These are phyloP conservation scores for Pythium aquatile DNA, from an alignment of 352 stramenopile genomes.

Conservation along the genomic window DNA sequence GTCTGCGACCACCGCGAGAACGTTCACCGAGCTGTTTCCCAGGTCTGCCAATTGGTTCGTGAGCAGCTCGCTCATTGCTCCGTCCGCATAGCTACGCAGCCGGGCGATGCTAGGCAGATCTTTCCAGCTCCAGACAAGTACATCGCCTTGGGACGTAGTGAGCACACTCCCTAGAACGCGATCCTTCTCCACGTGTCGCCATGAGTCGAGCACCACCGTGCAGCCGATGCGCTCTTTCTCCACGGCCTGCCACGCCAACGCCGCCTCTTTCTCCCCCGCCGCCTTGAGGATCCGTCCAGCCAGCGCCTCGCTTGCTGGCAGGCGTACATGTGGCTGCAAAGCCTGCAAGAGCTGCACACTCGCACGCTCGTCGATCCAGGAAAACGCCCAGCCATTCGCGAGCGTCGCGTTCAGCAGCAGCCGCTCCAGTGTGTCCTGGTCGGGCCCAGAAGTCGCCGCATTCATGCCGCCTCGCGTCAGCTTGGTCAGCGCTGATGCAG, in stretches of 20 bases:
- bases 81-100: background rate
- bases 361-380: constrained; percentile 25
- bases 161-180: constrained; percentile 12
- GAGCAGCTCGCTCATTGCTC: constrained; percentile 4
- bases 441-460: background rate
- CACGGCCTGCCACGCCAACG: constrained; percentile 16
- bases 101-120: background rate
- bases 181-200: constrained; percentile 3
- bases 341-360: constrained; percentile 21
- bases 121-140: constrained; percentile 15
- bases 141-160: constrained; percentile 17
- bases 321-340: constrained; percentile 9
- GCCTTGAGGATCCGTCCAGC: constrained; percentile 10
- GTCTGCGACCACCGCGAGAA: constrained; percentile 18
- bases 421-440: constrained; percentile 20
- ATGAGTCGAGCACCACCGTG: constrained; percentile 26
- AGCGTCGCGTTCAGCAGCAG: constrained; percentile 26
- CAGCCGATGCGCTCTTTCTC: constrained; percentile 21
- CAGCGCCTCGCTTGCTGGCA: constrained; percentile 15
- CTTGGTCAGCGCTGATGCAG: constrained; percentile 12
- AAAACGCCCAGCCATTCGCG: constrained; percentile 23
- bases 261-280: constrained; percentile 18
- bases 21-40: constrained; percentile 7
- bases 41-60: constrained; percentile 1
- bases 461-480: background rate